phyloP scores from a whole-genome alignment of 805 yeast species.

The Kazachstania martiniae region DNA sequence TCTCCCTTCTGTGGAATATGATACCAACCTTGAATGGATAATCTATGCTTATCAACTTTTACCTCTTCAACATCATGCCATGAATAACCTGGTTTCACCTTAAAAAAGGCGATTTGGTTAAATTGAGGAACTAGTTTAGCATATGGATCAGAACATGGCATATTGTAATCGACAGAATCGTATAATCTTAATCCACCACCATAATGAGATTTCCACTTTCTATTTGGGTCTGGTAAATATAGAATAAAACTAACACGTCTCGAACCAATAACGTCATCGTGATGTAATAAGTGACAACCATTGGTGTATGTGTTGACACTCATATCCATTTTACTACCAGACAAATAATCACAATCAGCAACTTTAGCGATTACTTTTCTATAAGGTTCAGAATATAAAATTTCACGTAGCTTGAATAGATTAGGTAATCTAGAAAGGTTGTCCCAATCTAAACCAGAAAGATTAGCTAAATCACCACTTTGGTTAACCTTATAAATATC shows the following conservation, averaged over 20 bases:
- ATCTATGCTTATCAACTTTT: conserved; percentile 75
- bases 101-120: conserved; percentile 92
- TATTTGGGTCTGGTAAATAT: conserved; percentile 87
- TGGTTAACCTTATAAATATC: conserved; percentile 90
- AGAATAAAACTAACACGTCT: conserved; percentile 87
- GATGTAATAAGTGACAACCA: conserved; percentile 89
- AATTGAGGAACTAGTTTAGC: conserved; percentile 78
- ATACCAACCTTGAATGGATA: conserved; percentile 97
- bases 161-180: conserved; percentile 79
- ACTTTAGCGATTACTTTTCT: conserved; percentile 66
- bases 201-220: conserved; percentile 78
- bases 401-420: conserved; percentile 69
- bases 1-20: conserved; percentile 95
- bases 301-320: conserved; percentile 83
- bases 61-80: conserved; percentile 99
- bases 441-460: conserved; percentile 71
- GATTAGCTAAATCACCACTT: conserved; percentile 84
- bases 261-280: conserved; percentile 96
- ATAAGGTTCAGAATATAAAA: conserved; percentile 77
- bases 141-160: conserved; percentile 70
- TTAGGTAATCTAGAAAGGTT: conserved; percentile 68
- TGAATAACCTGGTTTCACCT: conserved; percentile 90
- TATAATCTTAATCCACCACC: conserved; percentile 89
- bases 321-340: conserved; percentile 89
- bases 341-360: conserved; percentile 79